A percentile compares a stretch with the other conserved stretches of the same genome.
Conservation (phyloP, 495 filamentous ascomycete genomes). For the Penicillium egyptiacum region DNA sequence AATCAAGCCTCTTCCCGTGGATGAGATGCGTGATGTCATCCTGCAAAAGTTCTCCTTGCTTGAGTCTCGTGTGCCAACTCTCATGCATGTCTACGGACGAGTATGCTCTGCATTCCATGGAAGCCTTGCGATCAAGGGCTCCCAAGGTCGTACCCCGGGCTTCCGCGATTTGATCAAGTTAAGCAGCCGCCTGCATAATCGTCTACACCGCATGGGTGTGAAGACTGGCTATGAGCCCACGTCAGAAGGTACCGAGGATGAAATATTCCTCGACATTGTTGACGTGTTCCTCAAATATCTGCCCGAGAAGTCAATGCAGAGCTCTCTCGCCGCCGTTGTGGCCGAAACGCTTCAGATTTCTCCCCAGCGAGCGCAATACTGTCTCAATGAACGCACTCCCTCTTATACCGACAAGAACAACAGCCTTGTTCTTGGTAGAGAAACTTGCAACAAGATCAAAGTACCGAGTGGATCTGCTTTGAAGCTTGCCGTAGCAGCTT, state of each 20-base stretch:
- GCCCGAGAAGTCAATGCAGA: conserved; percentile 61
- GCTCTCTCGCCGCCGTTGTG: conserved; percentile 62
- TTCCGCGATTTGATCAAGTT: conserved; percentile 88
- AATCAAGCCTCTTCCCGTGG: conserved; percentile 62
- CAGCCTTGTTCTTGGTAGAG: conserved; percentile 66
- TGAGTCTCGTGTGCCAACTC: conserved; percentile 61
- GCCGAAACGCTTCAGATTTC: conserved; percentile 85
- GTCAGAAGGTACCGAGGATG: conserved; percentile 68
- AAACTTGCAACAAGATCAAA: conserved; percentile 48
- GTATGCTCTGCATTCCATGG: conserved; percentile 56
- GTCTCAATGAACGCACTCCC: conserved; percentile 66
- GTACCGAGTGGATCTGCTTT: conserved; percentile 38
- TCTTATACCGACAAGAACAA: conserved; percentile 57
- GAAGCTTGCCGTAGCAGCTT: conserved; percentile 37
- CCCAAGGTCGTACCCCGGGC: conserved; percentile 53
- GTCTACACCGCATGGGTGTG: conserved; percentile 58
- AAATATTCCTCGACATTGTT: conserved; percentile 85
- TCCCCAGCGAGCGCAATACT: conserved; percentile 70
- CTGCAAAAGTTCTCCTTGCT: conserved; percentile 66
- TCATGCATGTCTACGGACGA: conserved; percentile 74
- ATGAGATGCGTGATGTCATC: conserved; percentile 75
- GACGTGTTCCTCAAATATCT: conserved; percentile 85
- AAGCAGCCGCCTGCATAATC: conserved; percentile 68
- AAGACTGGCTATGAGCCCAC: conserved; percentile 74
- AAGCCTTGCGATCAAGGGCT: conserved; percentile 46